A percentile compares a stretch with the other conserved stretches of the same genome.
phyloP scores from a whole-genome alignment of 2,329 filamentous ascomycete genomes.

The Phymatotrichopsis omnivora region DNA sequence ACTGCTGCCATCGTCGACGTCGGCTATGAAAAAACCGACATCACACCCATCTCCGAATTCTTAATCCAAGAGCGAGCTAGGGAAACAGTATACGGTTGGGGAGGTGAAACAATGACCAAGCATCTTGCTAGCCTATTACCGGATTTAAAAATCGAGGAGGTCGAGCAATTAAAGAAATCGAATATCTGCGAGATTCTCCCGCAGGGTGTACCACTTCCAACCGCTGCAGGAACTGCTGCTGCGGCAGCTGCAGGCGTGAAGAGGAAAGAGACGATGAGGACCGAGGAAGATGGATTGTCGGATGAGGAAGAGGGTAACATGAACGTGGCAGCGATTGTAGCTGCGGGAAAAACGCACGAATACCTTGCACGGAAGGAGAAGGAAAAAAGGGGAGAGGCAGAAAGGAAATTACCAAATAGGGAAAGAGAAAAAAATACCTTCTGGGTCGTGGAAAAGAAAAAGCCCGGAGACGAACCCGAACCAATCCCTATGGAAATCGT shows the following conservation, averaged over 20 bases:
- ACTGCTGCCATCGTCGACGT: conserved; percentile 84
- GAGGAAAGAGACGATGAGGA: conserved; percentile 35
- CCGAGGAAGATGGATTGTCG: conserved; percentile 32
- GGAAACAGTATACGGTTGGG: conserved; percentile 56
- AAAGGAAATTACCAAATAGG: conserved; percentile 59
- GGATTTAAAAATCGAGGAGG: conserved; percentile 55
- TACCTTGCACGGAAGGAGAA: conserved; percentile 75
- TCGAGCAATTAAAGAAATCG: conserved; percentile 59
- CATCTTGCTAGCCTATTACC: conserved; percentile 59
- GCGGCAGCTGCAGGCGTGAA: conserved; percentile 32
- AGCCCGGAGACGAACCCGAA: conserved; percentile 31
- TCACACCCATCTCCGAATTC: conserved; percentile 82
- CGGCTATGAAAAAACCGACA: conserved; percentile 81
- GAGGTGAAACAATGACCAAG: conserved; percentile 78
- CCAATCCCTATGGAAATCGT: conserved; percentile 33
- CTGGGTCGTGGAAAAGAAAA: conserved; percentile 61
- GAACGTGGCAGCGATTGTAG: conserved; percentile 76
- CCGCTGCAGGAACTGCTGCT: conserved; percentile 35
- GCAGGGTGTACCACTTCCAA: conserved; percentile 42
- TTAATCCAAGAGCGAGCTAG: conserved; percentile 58
- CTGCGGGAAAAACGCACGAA: conserved; percentile 68
- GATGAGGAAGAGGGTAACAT: conserved; percentile 61
- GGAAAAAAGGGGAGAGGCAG: conserved; percentile 47
- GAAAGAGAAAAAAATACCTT: conserved; percentile 61
- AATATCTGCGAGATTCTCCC: conserved; percentile 56